Evolutionary conservation across 176 grass and related monocot genomes (phyloP).

Genomic region (Musa schizocarpa): DNA sequence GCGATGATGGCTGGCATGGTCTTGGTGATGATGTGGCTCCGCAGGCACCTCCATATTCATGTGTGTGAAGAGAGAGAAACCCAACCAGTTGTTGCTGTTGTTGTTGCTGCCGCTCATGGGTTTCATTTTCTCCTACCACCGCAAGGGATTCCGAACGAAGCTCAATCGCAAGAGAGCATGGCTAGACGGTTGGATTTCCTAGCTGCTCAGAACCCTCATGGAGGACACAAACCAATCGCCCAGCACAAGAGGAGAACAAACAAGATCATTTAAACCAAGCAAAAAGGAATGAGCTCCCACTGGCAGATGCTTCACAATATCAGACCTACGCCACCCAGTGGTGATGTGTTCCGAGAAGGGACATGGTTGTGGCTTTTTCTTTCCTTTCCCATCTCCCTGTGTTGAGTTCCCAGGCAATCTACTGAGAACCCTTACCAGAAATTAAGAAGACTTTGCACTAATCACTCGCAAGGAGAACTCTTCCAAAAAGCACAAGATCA

Average conservation of each 20-base stretch:
- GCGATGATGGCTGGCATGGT: slow-evolving; percentile 14
- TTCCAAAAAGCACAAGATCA: slow-evolving; percentile 26
- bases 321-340: slow-evolving; percentile 15
- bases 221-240: background rate
- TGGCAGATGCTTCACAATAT: background rate
- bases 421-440: background rate
- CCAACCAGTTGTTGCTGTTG: slow-evolving; percentile 49
- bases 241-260: background rate
- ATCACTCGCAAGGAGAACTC: slow-evolving; percentile 9
- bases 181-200: background rate
- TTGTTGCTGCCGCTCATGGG: slow-evolving; percentile 36
- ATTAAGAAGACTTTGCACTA: slow-evolving; percentile 15
- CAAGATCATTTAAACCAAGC: slow-evolving; percentile 19
- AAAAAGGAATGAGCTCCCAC: slow-evolving; percentile 12
- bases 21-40: slow-evolving; percentile 21
- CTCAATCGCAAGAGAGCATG: background rate
- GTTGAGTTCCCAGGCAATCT: slow-evolving; percentile 15
- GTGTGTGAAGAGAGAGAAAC: slow-evolving; percentile 79
- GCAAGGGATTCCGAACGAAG: background rate
- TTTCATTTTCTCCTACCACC: slow-evolving; percentile 12
- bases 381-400: slow-evolving; percentile 4
- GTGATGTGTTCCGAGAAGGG: slow-evolving; percentile 46
- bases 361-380: background rate
- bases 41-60: slow-evolving; percentile 39
- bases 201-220: background rate